Evolutionary conservation across 2,329 filamentous ascomycete genomes (phyloP).

Genomic region (Monosporascus cannonballus): DNA sequence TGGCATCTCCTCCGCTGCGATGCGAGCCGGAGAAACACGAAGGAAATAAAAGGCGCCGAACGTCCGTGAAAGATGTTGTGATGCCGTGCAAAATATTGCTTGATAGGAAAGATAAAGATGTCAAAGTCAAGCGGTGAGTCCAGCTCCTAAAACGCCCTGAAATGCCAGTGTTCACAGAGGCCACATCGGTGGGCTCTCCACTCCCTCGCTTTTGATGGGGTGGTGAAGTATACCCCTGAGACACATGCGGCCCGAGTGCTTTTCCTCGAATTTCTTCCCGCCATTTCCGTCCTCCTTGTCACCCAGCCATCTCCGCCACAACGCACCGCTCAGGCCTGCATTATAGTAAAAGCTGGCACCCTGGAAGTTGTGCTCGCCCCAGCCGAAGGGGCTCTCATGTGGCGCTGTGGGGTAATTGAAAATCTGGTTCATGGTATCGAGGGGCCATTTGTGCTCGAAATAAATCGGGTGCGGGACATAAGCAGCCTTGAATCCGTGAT

Average conservation of each 20-base stretch:
- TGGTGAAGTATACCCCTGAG: slow-evolving; percentile 59
- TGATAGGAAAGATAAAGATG: too few relatives aligned
- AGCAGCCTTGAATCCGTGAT: not conserved
- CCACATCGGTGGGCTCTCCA: slow-evolving; percentile 5
- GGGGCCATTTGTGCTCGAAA: slow-evolving; percentile 55
- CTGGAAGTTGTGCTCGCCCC: slow-evolving; percentile 60
- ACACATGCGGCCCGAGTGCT: slow-evolving; percentile 49
- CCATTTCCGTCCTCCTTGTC: slow-evolving; percentile 19
- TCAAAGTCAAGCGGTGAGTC: too few relatives aligned
- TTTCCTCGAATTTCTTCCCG: slow-evolving; percentile 27
- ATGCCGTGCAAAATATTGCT: slow-evolving; percentile 5
- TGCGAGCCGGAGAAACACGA: slow-evolving; percentile 5
- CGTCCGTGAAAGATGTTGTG: not conserved
- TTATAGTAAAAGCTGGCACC: slow-evolving; percentile 65
- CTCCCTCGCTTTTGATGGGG: slow-evolving; percentile 48
- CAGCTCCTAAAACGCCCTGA: too few relatives aligned
- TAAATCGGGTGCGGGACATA: slow-evolving; percentile 34
- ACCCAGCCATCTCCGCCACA: slow-evolving; percentile 58
- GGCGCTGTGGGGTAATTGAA: slow-evolving; percentile 55
- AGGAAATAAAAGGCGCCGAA: too few relatives aligned
- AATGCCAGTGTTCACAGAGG: slow-evolving; percentile 2
- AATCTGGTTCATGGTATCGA: slow-evolving; percentile 51
- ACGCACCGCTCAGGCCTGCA: slow-evolving; percentile 50
- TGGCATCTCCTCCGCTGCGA: slow-evolving; percentile 9
- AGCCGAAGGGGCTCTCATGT: slow-evolving; percentile 48